A percentile compares a stretch with the other conserved stretches of the same genome.
phyloP scores from a whole-genome alignment of 2,329 filamentous ascomycete genomes.

The Waltergamsia citrina region DNA sequence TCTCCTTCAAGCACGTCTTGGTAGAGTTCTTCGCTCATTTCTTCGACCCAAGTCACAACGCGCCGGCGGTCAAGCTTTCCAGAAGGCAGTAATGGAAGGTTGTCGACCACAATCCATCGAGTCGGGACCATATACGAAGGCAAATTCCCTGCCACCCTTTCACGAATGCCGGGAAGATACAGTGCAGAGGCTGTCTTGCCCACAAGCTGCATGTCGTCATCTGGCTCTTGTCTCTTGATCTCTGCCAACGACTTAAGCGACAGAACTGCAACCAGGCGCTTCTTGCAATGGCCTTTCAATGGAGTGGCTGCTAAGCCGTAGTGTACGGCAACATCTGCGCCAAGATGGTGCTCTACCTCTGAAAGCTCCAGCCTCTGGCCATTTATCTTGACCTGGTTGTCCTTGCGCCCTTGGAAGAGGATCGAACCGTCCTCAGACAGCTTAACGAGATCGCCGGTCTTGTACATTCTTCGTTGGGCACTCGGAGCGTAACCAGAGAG shows the following conservation, averaged over 20 bases:
- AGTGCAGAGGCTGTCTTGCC: too few species aligned
- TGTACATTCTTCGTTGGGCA: conserved; percentile 19
- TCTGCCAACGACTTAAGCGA: not conserved
- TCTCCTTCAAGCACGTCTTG: too few species aligned
- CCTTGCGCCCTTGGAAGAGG: conserved; percentile 34
- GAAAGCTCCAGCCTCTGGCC: conserved; percentile 39
- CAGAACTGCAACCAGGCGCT: conserved; percentile 1
- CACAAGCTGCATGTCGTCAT: not conserved
- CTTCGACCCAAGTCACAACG: too few species aligned
- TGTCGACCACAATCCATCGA: not conserved
- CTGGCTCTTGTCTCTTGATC: too few species aligned
- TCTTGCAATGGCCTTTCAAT: not conserved
- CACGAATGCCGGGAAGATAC: not conserved
- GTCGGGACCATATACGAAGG: conserved; percentile 5
- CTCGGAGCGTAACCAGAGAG: not conserved
- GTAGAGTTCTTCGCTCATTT: too few species aligned
- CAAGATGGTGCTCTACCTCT: conserved; percentile 6
- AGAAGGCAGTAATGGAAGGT: conserved; percentile 1
- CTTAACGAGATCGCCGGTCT: conserved; percentile 33
- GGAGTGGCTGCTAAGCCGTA: not conserved
- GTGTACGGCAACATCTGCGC: not conserved
- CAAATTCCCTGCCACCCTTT: not conserved
- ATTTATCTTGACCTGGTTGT: conserved; percentile 42
- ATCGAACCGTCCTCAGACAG: conserved; percentile 25
- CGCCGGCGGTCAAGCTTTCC: conserved; percentile 3